Conservation (phyloP, 306 rosid genomes). For the Astragalus membranaceus region DNA sequence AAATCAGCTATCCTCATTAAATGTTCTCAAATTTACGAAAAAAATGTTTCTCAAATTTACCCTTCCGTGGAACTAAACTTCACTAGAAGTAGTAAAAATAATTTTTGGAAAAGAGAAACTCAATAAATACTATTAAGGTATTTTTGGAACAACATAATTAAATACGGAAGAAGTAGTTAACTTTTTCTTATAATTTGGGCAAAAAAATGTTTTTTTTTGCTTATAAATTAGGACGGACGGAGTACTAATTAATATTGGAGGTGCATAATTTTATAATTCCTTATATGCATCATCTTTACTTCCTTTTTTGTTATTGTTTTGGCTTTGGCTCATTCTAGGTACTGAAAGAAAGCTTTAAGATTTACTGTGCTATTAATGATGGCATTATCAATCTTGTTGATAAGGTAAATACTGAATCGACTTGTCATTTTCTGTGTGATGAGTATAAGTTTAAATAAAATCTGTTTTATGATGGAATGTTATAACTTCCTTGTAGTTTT, state of each 20-base stretch:
- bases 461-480: conserved; percentile 5
- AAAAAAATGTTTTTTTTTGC: too few relatives aligned
- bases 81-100: too few relatives aligned
- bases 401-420: conserved; percentile 49
- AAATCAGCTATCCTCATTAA: too few relatives aligned
- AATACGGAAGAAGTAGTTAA: too few relatives aligned
- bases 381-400: conserved; percentile 98
- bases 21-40: too few relatives aligned
- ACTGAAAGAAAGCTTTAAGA: conserved; percentile 96
- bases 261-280: not conserved
- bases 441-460: not conserved
- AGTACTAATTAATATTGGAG: not conserved
- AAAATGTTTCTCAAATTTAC: too few relatives aligned
- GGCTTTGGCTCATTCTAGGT: conserved; percentile 56
- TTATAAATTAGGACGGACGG: too few relatives aligned
- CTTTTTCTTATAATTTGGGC: too few relatives aligned
- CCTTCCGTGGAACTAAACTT: too few relatives aligned
- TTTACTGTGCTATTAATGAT: conserved; percentile 75
- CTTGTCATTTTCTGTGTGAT: not conserved
- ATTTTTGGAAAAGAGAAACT: too few relatives aligned
- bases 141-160: too few relatives aligned
- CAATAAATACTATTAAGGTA: too few relatives aligned
- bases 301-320: conserved; percentile 6
- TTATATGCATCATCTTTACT: not conserved
- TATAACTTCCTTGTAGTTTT: conserved; percentile 52